Conservation (phyloP, 345 rosid species). For the Passiflora organensis region DNA sequence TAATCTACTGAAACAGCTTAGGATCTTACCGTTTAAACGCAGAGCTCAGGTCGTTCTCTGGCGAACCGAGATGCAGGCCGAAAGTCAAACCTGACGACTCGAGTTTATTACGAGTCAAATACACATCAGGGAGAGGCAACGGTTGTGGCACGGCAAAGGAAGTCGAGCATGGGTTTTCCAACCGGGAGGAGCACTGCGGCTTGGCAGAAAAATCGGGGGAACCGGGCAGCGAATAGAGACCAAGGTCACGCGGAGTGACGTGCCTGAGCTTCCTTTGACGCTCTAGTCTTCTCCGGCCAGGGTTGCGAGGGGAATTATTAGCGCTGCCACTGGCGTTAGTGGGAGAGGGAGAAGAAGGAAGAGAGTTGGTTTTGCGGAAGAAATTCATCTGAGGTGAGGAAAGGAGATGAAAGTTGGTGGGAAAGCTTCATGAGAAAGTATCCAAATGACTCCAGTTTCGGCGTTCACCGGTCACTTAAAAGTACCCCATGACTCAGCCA, state of each 20-base stretch:
- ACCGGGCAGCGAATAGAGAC: slow-evolving; percentile 27
- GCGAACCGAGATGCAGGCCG: slow-evolving; percentile 10
- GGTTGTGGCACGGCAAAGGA: slow-evolving; percentile 46
- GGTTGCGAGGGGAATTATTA: slow-evolving; percentile 9
- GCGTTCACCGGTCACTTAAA: too few species aligned
- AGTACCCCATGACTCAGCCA: too few species aligned
- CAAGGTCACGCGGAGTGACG: slow-evolving; percentile 38
- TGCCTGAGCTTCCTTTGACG: slow-evolving; percentile 52
- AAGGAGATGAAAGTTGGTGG: too few species aligned
- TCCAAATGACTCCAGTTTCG: too few species aligned
- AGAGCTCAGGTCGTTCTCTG: slow-evolving; percentile 19
- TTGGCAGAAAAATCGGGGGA: slow-evolving; percentile 21
- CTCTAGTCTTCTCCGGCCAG: slow-evolving; percentile 33
- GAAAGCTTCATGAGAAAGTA: slow-evolving; percentile 20
- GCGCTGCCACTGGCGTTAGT: slow-evolving; percentile 11
- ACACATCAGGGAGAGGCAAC: slow-evolving; percentile 47
- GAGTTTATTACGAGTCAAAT: slow-evolving; percentile 10
- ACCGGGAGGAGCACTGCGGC: slow-evolving; percentile 14
- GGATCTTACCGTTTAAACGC: slow-evolving; percentile 16
- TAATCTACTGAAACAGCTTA: neutral
- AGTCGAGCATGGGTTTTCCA: slow-evolving; percentile 23
- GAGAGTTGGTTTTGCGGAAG: neutral
- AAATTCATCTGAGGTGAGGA: neutral
- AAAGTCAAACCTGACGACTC: slow-evolving; percentile 17
- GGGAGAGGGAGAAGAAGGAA: slow-evolving; percentile 5